Conservation (phyloP, 2,329 filamentous ascomycete species). For the Tolypocladium sp. region DNA sequence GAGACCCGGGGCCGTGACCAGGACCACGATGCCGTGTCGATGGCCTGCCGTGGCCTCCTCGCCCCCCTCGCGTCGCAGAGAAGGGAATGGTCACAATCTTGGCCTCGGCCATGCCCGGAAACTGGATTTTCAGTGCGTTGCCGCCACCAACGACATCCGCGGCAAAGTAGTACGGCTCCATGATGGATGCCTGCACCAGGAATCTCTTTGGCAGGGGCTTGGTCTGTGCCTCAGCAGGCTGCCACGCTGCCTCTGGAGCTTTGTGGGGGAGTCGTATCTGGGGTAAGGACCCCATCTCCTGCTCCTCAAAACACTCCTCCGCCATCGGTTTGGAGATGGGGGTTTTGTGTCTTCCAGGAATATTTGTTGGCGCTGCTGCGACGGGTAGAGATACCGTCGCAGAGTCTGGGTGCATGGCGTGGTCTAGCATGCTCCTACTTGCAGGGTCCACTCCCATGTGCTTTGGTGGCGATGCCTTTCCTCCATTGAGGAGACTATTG, state of each 20-base stretch:
- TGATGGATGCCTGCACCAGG: slow-evolving; percentile 26
- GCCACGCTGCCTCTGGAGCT: slow-evolving; percentile 54
- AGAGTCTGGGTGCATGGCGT: slow-evolving; percentile 34
- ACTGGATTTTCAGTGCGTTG: slow-evolving; percentile 26
- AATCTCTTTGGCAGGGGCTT: slow-evolving; percentile 47
- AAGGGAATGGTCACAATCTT: slow-evolving; percentile 29
- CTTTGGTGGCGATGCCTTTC: slow-evolving; percentile 50
- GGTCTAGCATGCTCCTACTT: slow-evolving; percentile 57
- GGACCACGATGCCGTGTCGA: slow-evolving; percentile 20
- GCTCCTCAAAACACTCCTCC: slow-evolving; percentile 72
- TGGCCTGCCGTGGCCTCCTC: slow-evolving; percentile 14
- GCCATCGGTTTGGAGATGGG: slow-evolving; percentile 59
- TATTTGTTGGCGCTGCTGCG: slow-evolving; percentile 8
- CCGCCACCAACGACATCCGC: slow-evolving; percentile 23
- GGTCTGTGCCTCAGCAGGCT: slow-evolving; percentile 42
- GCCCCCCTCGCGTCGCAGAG: slow-evolving; percentile 19
- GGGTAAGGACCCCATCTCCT: slow-evolving; percentile 71
- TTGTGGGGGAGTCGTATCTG: slow-evolving; percentile 57
- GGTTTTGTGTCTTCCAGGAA: slow-evolving; percentile 30
- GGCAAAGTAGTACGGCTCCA: slow-evolving; percentile 24
- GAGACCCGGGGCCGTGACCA: slow-evolving; percentile 12
- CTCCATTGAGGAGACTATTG: slow-evolving; percentile 66
- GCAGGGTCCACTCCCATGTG: slow-evolving; percentile 57
- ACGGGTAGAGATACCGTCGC: slow-evolving; percentile 64
- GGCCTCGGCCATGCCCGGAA: slow-evolving; percentile 31